These are phyloP conservation scores for Anaeromyces robustus DNA, from an alignment of 192 early-diverging fungal genomes.

Conservation along the genomic window DNA sequence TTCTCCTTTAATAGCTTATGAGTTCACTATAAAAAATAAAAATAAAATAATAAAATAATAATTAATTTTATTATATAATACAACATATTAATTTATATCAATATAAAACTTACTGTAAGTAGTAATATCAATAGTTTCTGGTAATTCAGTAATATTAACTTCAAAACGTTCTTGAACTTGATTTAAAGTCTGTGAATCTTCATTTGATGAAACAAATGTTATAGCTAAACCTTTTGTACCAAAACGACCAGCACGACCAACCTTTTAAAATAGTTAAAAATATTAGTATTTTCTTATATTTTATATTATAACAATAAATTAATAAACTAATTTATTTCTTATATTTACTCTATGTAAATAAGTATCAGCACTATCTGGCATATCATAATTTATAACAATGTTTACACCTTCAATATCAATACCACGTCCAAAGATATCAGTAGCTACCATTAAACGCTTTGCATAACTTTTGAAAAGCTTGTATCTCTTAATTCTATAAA, in stretches of 20 bases:
- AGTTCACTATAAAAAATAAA: too few species aligned
- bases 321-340: too few species aligned
- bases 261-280: too few species aligned
- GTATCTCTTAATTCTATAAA: slow-evolving; percentile 65
- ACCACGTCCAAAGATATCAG: slow-evolving; percentile 95
- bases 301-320: too few species aligned
- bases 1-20: too few species aligned
- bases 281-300: too few species aligned
- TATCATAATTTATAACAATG: slow-evolving; percentile 98
- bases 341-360: slow-evolving; percentile 73
- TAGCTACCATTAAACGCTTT: slow-evolving; percentile 91
- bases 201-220: slow-evolving; percentile 75
- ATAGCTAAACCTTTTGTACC: slow-evolving; percentile 97
- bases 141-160: slow-evolving; percentile 73
- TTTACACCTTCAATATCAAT: slow-evolving; percentile 98
- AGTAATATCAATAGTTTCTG: slow-evolving; percentile 59
- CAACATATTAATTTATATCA: too few species aligned
- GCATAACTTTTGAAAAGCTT: slow-evolving; percentile 89
- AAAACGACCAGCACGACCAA: slow-evolving; percentile 97
- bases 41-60: too few species aligned
- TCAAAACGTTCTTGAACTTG: slow-evolving; percentile 88
- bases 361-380: slow-evolving; percentile 73
- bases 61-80: too few species aligned
- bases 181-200: slow-evolving; percentile 60
- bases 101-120: slow-evolving; percentile 48